These are phyloP conservation scores for Aspergillus phoenicis DNA, from an alignment of 2,329 filamentous ascomycete species.

Conservation along the genomic window DNA sequence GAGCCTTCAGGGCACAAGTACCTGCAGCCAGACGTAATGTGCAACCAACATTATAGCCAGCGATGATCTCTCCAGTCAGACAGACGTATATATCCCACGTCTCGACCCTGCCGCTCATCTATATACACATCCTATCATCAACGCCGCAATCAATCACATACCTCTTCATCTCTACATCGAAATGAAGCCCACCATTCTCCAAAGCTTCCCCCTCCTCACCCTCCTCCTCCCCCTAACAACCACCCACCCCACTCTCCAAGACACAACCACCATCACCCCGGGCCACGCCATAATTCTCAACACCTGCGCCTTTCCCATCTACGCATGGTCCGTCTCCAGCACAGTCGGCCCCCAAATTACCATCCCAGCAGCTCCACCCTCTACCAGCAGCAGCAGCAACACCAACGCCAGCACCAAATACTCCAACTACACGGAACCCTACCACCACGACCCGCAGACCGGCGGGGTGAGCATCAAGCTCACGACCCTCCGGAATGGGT, in stretches of 20 bases:
- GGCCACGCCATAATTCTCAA: conserved; percentile 41
- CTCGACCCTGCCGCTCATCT: conserved; percentile 3
- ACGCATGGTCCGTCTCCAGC: conserved; percentile 43
- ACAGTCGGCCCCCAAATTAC: conserved; percentile 25
- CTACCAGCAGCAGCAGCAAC: neutral
- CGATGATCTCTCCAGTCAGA: no score
- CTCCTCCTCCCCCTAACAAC: neutral
- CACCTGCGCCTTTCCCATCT: conserved; percentile 36
- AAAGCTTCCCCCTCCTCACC: conserved; percentile 12
- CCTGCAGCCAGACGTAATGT: no score
- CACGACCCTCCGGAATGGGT: conserved; percentile 36
- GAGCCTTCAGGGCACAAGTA: no score
- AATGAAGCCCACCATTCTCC: conserved; percentile 2
- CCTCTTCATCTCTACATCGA: neutral
- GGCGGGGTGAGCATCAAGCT: conserved; percentile 50
- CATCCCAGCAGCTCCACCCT: conserved; percentile 19
- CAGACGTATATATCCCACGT: no score
- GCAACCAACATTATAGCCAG: no score
- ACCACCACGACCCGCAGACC: conserved; percentile 34
- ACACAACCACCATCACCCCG: conserved; percentile 10
- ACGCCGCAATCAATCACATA: neutral
- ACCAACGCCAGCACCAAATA: neutral
- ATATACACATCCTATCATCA: neutral
- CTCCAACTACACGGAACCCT: conserved; percentile 38
- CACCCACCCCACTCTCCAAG: neutral